Conservation (phyloP, 257 asterid species). For the Forsythia suspensa region DNA sequence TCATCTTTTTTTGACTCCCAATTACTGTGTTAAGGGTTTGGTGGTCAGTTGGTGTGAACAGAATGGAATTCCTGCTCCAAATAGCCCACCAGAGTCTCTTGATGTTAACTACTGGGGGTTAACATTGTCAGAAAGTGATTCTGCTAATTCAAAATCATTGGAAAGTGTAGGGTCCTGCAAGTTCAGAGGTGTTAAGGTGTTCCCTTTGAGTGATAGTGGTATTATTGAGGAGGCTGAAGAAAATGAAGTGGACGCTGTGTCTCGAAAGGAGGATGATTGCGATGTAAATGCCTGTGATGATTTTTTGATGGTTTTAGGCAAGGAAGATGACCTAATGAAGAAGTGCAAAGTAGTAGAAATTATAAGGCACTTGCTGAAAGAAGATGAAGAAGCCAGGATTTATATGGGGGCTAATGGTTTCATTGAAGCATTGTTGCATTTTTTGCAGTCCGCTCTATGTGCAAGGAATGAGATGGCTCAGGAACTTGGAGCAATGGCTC, state of each 20-base stretch:
- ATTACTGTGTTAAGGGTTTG: conserved; percentile 94
- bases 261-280: conserved; percentile 49
- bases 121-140: conserved; percentile 78
- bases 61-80: conserved; percentile 74
- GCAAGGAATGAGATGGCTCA: conserved; percentile 68
- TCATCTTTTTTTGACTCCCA: conserved; percentile 89
- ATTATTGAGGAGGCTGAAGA: conserved; percentile 78
- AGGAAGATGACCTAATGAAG: conserved; percentile 52
- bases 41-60: conserved; percentile 98
- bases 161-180: conserved; percentile 62
- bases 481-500: conserved; percentile 95
- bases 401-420: conserved; percentile 98
- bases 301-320: conserved; percentile 53
- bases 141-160: conserved; percentile 57
- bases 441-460: conserved; percentile 70
- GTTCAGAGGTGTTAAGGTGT: conserved; percentile 78
- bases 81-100: conserved; percentile 95
- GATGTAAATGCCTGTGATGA: conserved; percentile 50
- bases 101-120: conserved; percentile 98
- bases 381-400: conserved; percentile 93
- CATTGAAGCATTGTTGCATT: conserved; percentile 70
- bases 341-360: conserved; percentile 78
- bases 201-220: conserved; percentile 81
- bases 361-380: conserved; percentile 81
- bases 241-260: conserved; percentile 58